Evolutionary conservation across 2,329 filamentous ascomycete species (phyloP).

Genomic region (Ophiosphaerella herpotricha): DNA sequence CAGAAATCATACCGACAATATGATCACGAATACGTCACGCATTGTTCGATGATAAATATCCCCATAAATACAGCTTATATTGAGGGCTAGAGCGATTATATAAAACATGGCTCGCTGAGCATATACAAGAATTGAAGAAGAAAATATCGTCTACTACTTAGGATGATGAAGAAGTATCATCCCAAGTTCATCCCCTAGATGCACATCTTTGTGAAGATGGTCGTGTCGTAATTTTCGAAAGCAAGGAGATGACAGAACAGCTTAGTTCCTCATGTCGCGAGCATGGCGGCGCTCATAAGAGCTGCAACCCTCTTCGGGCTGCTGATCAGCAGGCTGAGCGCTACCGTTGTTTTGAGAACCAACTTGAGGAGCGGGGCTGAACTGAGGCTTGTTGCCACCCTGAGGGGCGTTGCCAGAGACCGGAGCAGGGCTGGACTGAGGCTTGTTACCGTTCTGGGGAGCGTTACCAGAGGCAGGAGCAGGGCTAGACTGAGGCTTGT

Average conservation of each 20-base stretch:
- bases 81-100: not conserved
- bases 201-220: not conserved
- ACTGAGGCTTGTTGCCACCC: not conserved
- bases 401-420: not conserved
- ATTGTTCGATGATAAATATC: too few species aligned
- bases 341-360: not conserved
- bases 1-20: too few species aligned
- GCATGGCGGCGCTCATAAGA: conserved; percentile 1
- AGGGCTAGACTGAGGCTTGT: not conserved
- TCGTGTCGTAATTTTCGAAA: not conserved
- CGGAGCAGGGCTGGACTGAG: not conserved
- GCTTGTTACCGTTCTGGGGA: not conserved
- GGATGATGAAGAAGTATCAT: not conserved
- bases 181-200: not conserved
- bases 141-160: not conserved
- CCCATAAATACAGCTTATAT: not conserved
- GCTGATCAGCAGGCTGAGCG: not conserved
- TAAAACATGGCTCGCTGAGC: conserved; percentile 1
- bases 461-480: not conserved
- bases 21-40: too few species aligned
- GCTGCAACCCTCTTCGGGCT: not conserved
- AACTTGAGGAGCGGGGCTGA: not conserved
- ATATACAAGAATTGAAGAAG: conserved; percentile 2
- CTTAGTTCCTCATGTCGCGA: not conserved
- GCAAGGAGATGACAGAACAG: not conserved